Evolutionary conservation across 495 filamentous ascomycete genomes (phyloP).

Genomic region (Xylaria acuta): DNA sequence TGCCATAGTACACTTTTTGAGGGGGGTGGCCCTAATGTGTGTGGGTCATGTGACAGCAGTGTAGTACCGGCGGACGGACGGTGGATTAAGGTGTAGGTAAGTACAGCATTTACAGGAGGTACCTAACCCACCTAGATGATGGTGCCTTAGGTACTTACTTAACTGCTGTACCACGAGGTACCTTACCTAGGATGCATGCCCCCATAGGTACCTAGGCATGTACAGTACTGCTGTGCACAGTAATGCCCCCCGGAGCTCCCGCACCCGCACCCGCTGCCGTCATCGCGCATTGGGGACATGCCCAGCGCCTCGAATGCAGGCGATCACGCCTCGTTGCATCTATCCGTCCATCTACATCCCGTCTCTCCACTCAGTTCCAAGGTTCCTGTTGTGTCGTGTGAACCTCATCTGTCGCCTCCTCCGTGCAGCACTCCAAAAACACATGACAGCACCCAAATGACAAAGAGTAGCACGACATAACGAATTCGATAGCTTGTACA

Average conservation of each 20-base stretch:
- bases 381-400: neutral
- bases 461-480: neutral
- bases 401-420: neutral
- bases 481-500: neutral
- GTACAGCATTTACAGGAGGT: too few species aligned
- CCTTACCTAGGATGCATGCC: too few species aligned
- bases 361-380: slow-evolving; percentile 1
- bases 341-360: neutral
- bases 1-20: too few species aligned
- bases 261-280: too few species aligned
- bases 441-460: neutral
- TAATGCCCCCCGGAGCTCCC: neutral
- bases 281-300: slow-evolving; percentile 16
- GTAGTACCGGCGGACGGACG: too few species aligned
- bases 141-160: too few species aligned
- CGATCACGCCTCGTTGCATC: neutral
- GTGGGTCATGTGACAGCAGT: too few species aligned
- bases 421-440: neutral
- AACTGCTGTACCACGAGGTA: neutral
- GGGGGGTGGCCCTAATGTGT: too few species aligned
- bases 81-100: too few species aligned
- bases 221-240: too few species aligned
- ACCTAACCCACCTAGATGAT: too few species aligned
- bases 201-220: too few species aligned
- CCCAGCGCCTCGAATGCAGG: slow-evolving; percentile 2